A percentile compares a stretch with the other conserved stretches of the same genome.
Evolutionary conservation across 2,329 filamentous ascomycete species (phyloP).

Genomic region (Purpureocillium lavendulum): DNA sequence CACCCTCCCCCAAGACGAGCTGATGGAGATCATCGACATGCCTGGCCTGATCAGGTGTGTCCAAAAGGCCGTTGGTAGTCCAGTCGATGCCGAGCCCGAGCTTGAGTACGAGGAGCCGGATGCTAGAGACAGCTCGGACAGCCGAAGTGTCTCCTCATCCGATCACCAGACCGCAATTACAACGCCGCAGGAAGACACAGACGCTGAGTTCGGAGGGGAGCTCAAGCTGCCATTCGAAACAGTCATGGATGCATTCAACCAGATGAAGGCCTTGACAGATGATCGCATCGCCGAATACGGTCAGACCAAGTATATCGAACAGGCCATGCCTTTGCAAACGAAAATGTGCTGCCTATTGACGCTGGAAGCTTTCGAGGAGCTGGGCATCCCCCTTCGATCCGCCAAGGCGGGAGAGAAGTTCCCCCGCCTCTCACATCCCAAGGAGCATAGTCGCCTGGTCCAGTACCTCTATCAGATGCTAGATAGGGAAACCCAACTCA

Average conservation of each 20-base stretch:
- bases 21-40: constrained; percentile 3
- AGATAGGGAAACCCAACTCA: constrained; percentile 3
- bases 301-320: background rate
- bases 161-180: background rate
- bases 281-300: background rate
- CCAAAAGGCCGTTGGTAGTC: background rate
- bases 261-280: background rate
- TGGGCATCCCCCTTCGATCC: background rate
- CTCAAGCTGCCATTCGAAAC: background rate
- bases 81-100: background rate
- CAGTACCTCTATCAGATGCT: constrained; percentile 4
- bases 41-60: constrained; percentile 2
- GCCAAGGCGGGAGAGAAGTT: constrained; percentile 1
- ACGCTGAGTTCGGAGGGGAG: background rate
- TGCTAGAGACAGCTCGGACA: background rate
- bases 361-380: constrained; percentile 1
- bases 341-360: background rate
- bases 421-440: background rate
- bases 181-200: background rate
- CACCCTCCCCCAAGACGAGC: constrained; percentile 5
- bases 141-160: background rate
- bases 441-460: background rate
- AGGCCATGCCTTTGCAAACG: background rate
- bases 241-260: constrained; percentile 1
- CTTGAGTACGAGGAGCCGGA: background rate